Evolutionary conservation across 2,329 filamentous ascomycete species (phyloP).

Genomic region (Amesomyces nigricolor): DNA sequence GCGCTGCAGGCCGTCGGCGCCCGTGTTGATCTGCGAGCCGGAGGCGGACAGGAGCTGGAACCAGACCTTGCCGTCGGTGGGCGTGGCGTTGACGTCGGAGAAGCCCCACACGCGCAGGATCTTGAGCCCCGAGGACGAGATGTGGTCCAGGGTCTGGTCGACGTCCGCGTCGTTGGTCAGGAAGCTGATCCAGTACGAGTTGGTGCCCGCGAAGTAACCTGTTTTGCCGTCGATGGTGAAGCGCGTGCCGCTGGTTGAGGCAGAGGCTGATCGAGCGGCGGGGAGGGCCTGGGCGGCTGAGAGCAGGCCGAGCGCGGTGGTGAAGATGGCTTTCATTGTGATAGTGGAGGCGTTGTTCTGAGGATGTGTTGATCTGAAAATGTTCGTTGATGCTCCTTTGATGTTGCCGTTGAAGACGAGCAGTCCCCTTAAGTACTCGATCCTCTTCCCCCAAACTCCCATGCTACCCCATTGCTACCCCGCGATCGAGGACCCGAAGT

Average conservation of each 20-base stretch:
- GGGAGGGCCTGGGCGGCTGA: conserved; percentile 19
- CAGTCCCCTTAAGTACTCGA: not conserved
- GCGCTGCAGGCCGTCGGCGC: conserved; percentile 55
- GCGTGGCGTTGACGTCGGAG: conserved; percentile 47
- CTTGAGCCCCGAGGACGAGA: conserved; percentile 47
- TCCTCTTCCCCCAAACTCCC: too few species aligned
- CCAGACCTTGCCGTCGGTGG: conserved; percentile 38
- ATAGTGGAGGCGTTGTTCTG: not conserved
- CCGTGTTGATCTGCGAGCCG: conserved; percentile 56
- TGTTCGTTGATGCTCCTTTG: not conserved
- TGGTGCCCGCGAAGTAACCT: conserved; percentile 48
- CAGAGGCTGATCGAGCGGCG: conserved; percentile 9
- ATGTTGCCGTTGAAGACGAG: not conserved
- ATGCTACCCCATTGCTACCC: too few species aligned
- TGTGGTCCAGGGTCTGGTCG: conserved; percentile 44
- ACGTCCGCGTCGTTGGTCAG: conserved; percentile 49
- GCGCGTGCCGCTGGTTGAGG: conserved; percentile 23
- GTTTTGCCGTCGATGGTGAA: conserved; percentile 41
- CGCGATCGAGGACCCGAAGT: not conserved
- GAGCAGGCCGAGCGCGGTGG: conserved; percentile 19
- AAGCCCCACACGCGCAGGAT: conserved; percentile 59
- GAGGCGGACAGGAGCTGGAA: conserved; percentile 49
- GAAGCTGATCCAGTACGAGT: conserved; percentile 52
- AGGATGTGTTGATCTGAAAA: not conserved
- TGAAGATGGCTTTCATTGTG: conserved; percentile 17